Conservation (phyloP, 345 rosid genomes). For the Cardamine occulta region DNA sequence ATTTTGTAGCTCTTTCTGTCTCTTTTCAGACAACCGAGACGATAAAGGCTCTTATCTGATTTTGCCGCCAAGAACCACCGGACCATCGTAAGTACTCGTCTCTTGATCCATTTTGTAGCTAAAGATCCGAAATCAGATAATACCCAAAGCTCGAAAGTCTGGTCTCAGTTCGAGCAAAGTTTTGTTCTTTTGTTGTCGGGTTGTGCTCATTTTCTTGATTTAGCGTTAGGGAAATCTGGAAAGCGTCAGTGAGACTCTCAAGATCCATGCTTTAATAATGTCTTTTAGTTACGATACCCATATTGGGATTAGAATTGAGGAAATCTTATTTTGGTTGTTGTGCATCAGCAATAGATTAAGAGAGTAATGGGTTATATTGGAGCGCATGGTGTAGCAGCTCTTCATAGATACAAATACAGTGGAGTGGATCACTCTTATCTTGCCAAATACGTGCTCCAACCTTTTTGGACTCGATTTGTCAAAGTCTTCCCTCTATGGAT, state of each 20-base stretch:
- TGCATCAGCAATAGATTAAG: slow-evolving; percentile 11
- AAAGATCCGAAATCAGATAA: slow-evolving; percentile 11
- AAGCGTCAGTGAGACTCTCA: slow-evolving; percentile 9
- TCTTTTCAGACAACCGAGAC: slow-evolving; percentile 25
- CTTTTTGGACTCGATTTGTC: slow-evolving; percentile 87
- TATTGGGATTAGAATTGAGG: slow-evolving; percentile 2
- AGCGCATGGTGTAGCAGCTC: slow-evolving; percentile 77
- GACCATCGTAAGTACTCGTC: slow-evolving; percentile 33
- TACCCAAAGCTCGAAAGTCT: slow-evolving; percentile 3
- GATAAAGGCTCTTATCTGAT: neutral
- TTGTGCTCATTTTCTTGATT: slow-evolving; percentile 14
- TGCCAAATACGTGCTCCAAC: slow-evolving; percentile 92
- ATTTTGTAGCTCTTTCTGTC: neutral
- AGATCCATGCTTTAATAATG: slow-evolving; percentile 35
- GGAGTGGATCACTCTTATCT: slow-evolving; percentile 89
- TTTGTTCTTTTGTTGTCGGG: slow-evolving; percentile 7
- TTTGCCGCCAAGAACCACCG: slow-evolving; percentile 19
- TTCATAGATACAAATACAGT: slow-evolving; percentile 90
- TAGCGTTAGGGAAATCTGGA: neutral
- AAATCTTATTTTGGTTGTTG: neutral
- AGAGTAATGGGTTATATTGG: slow-evolving; percentile 87
- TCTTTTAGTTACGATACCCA: neutral
- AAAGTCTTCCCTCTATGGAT: slow-evolving; percentile 97
- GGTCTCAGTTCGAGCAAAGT: slow-evolving; percentile 28
- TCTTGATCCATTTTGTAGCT: slow-evolving; percentile 10